A percentile compares a stretch with the other conserved stretches of the same genome.
phyloP scores from a whole-genome alignment of 257 asterid genomes.

The Nicotiana attenuata region DNA sequence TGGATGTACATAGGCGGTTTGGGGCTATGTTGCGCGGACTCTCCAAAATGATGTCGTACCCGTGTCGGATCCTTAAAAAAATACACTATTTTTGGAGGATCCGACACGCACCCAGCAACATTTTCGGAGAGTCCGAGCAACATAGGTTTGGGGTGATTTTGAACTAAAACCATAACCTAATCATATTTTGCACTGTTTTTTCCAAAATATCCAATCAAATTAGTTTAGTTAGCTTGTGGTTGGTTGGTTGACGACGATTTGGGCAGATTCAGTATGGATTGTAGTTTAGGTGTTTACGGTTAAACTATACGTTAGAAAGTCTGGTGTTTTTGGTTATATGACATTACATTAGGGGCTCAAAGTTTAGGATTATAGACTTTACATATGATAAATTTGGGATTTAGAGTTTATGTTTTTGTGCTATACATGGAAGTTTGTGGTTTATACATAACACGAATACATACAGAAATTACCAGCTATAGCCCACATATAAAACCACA shows the following conservation, averaged over 20 bases:
- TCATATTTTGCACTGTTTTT: not conserved
- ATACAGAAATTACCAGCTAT: not conserved
- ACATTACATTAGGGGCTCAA: not conserved
- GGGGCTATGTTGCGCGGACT: no score
- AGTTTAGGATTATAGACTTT: not conserved
- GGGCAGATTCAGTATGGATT: not conserved
- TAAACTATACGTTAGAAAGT: not conserved
- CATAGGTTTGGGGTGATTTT: not conserved
- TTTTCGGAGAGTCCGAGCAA: no score
- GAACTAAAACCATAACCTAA: conserved; percentile 1
- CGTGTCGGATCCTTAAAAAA: no score
- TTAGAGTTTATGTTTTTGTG: not conserved
- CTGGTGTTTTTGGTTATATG: not conserved
- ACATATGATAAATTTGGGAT: not conserved
- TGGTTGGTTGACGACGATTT: not conserved
- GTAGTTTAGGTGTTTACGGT: not conserved
- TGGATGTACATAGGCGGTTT: not conserved
- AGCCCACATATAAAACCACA: not conserved
- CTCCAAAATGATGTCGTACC: no score
- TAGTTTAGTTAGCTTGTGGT: not conserved
- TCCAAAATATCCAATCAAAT: not conserved
- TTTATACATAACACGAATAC: not conserved
- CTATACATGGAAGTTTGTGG: not conserved
- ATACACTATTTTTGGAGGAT: no score
- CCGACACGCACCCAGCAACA: no score